Evolutionary conservation across 805 yeast species (phyloP), one percentile per base, ranked within the genome.

Genomic region (Yarrowia bubula): DNA sequence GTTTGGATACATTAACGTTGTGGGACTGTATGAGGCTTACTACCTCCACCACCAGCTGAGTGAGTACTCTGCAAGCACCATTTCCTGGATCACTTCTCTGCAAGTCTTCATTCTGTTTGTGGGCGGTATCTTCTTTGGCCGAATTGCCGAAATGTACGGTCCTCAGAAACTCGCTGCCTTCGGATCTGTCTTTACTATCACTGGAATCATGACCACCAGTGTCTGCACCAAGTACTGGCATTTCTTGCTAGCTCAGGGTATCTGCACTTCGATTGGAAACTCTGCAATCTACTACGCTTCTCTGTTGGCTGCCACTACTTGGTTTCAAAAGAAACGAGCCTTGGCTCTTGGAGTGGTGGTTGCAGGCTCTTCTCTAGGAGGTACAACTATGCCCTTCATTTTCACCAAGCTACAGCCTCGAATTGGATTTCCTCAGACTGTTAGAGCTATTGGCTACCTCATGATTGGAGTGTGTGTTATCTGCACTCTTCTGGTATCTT

Each of bases 351-450:
- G 90, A 0, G 68, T 86, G 1, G 86, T 87, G 3, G 84, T 87
- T 65, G 75, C 85, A 4, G 91, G 90, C 1, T 89, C 89, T 1
- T 83, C 88, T 4, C 73, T 85, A 4, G 91, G 90, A 2, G 92
- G 91, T 5, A 77, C 86, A 5, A 70, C 85, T 7, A 81, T 84
- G 71, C 89, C 91, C 0, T 73, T 86, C 43, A 74, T 84, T 72
- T 74, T 86, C 66, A 76, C 81, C 66, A 70, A 77, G 11, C 71
- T 84, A 57, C 81, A 82, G 67, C 72, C 75, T 1, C 70, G 72
- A 11, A 73, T 82, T n/a, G 89, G 90, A 1, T 87, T 78, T 70
- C 79, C 76, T 0, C 86, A 89, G 87, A 79, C 89, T 0, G 80
- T 85, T 64, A 74, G 90, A 43, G 77, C 81, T 4, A 72, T 86